Base-by-base conservation (phyloP, 176 grass and related monocot genomes). In the Dactylis glomerata region DNA sequence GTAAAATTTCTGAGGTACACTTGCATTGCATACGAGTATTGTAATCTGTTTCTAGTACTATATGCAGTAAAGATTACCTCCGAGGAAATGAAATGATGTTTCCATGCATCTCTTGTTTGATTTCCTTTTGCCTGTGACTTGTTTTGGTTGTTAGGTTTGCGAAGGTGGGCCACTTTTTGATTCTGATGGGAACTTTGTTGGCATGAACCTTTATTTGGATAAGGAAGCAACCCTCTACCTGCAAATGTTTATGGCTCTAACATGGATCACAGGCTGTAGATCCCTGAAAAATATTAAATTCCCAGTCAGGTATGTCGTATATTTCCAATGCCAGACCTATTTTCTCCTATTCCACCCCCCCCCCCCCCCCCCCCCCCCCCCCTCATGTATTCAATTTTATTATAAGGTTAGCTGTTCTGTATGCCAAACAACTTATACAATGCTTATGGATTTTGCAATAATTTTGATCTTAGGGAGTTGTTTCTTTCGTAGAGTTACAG, bases 161-260 rank as follows among this genome's bases (percentile, higher is more conserved):
- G 42, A 84, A 75, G 82, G 82, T 27, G 82, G 82, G 56, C 47
- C 37, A 17, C 68, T 72, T 58, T 27, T 82, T 82, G 50, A n/a
- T 26, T 4, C 37, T 40, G 64, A 55, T 55, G 79, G 64, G 31
- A 66, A 66, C 9, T 81, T 81, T 50, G 19, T 67, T 51, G 61
- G 59, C 28, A 81, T 81, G 31, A 51, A 81, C 22, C 27, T 36
- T 32, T 52, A 24, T 28, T 59, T 20, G 17, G 26, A 22, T 59
- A 59, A 30, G 32, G 67, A 58, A 42, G 41, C 14, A 30, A 3
- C 65, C n/a, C 3, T 55, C 56, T 65, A 55, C 65, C 5, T 70
- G 4, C 37, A 4, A 38, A 38, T 38, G 37, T 5, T 38, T 38
- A 6, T 38, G 7, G 37, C 37, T 38, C 7, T 38, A 5, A 4